Evolutionary conservation across 257 asterid genomes (phyloP).

Genomic region (Cynanchum wilfordii): DNA sequence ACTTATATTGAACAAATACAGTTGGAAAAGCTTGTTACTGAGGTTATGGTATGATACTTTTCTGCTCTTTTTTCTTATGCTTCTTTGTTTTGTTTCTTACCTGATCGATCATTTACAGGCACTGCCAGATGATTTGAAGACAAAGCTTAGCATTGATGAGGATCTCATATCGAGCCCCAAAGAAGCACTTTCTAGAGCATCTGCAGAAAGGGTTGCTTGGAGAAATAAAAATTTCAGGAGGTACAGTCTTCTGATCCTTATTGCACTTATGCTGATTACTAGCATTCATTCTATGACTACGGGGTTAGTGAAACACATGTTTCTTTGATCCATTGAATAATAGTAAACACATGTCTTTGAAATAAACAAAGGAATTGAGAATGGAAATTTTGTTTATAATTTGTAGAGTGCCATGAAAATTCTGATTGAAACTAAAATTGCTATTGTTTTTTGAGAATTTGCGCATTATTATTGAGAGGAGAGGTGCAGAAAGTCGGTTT

Average conservation of each 20-base stretch:
- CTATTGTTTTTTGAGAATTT: too few species aligned
- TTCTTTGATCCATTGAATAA: not conserved
- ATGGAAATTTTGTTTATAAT: too few species aligned
- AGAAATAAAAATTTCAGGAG: constrained; percentile 59
- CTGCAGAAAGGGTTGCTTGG: constrained; percentile 55
- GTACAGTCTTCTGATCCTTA: constrained; percentile 26
- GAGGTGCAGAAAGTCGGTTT: not conserved
- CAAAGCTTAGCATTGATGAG: constrained; percentile 87
- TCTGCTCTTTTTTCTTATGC: constrained; percentile 8
- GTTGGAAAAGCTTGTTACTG: constrained; percentile 88
- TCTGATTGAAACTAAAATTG: too few species aligned
- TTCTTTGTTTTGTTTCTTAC: constrained; percentile 23
- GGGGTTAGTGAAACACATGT: not conserved
- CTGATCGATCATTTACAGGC: constrained; percentile 45
- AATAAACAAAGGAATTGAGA: too few species aligned
- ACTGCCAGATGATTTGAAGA: constrained; percentile 88
- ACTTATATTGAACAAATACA: constrained; percentile 97
- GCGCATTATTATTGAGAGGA: not conserved
- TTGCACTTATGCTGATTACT: not conserved
- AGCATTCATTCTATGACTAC: not conserved
- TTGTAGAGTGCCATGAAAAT: too few species aligned
- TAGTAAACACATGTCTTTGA: too few species aligned
- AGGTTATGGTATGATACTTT: constrained; percentile 71
- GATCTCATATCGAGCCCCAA: constrained; percentile 79
- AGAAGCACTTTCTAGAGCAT: constrained; percentile 77